A percentile compares a stretch with the other conserved stretches of the same genome.
These are phyloP conservation scores for Gaertneriomyces semiglobifer DNA, from an alignment of 192 early-diverging fungal genomes.

Conservation along the genomic window DNA sequence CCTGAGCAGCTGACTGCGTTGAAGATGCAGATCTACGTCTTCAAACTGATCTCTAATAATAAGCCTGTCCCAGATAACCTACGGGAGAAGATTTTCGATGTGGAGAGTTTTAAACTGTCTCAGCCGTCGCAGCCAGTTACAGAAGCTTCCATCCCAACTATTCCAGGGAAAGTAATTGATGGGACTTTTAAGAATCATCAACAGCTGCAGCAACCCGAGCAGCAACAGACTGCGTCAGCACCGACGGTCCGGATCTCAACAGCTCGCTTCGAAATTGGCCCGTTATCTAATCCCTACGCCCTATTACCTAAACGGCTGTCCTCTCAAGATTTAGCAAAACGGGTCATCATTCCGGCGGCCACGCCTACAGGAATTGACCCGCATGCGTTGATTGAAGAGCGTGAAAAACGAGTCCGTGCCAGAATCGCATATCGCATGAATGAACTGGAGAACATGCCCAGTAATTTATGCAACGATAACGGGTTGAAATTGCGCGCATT, in stretches of 20 bases:
- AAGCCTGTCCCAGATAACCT: constrained; percentile 71
- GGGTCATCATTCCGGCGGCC: constrained; percentile 27
- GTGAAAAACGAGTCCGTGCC: constrained; percentile 68
- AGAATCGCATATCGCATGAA: constrained; percentile 74
- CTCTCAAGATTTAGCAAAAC: constrained; percentile 28
- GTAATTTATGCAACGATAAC: constrained; percentile 61
- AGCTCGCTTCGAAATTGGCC: constrained; percentile 17
- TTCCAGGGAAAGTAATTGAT: constrained; percentile 54
- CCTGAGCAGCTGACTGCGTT: constrained; percentile 65
- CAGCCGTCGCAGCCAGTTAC: constrained; percentile 41
- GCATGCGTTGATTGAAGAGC: constrained; percentile 67
- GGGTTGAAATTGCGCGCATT: constrained; percentile 71
- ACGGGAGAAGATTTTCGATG: constrained; percentile 66
- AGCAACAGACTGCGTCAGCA: constrained; percentile 6
- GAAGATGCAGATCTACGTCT: constrained; percentile 80
- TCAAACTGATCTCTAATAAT: constrained; percentile 75
- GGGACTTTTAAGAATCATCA: constrained; percentile 34
- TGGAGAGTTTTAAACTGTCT: constrained; percentile 5
- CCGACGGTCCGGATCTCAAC: constrained; percentile 10
- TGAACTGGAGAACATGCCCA: constrained; percentile 69
- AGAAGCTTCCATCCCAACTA: constrained; percentile 39
- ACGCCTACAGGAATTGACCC: constrained; percentile 78
- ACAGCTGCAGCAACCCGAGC: constrained; percentile 24
- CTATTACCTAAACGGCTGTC: constrained; percentile 59
- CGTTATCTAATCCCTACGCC: constrained; percentile 36